Base-by-base conservation (phyloP, 768 basidiomycete species). In the Podaxis sp. region DNA sequence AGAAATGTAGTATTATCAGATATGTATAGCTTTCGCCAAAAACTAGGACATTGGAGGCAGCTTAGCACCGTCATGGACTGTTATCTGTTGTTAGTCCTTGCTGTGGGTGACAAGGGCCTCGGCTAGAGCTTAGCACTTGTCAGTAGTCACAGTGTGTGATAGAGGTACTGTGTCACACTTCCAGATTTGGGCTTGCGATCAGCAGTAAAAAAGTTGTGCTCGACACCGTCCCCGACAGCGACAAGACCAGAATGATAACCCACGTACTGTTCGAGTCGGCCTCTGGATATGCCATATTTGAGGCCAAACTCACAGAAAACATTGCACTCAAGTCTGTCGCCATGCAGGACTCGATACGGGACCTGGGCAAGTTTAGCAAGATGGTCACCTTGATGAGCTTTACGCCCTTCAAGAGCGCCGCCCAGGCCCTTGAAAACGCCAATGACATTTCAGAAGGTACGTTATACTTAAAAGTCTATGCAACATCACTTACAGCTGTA, bases 391-490 rank as follows among this genome's bases (percentile, higher is more conserved):
- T 98, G 70, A 72, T 90, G 73, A 94, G 91, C 72, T 98, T 98
- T 79, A 83, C 88, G 57, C 95, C 96, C 0, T 98, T 96, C 82
- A 93, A 92, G 74, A 94, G 80, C 62, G 93, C 95, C 23, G 94
- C 92, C 0, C 88, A 95, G 71, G 95, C 95, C 36, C 79, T 98
- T 66, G 94, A 98, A 77, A 98, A 97, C 67, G 89, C 89, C 55
- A 98, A 98, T 71, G 96, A 98, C 74, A 74, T 98, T 14, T 97
- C 95, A 9, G 95, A 98, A 81, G 94, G 96, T 94, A 62, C 32
- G 84, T 76, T 27, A 6, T 28, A 28, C 5, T 13, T 13, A 9
- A 3, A 1, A 42, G 4, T 57, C 38, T 18, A 18, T 61, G n/a
- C 18, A 1, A 57, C 14, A 7, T 1, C 16, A 3, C 42, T 23